Conservation (phyloP, 2,329 filamentous ascomycete species). For the Aspergillus sp. region DNA sequence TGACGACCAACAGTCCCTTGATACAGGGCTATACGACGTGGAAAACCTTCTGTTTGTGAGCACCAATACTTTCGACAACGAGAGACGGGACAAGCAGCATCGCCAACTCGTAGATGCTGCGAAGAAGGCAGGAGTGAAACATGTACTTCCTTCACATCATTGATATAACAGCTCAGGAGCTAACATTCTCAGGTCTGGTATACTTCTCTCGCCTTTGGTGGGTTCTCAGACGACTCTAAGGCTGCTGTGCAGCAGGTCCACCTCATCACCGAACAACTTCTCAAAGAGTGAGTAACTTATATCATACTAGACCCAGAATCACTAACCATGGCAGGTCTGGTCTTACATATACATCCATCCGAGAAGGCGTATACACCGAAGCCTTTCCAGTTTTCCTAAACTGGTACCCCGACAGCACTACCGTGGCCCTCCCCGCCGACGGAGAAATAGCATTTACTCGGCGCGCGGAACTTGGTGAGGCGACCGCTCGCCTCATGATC, state of each 20-base stretch:
- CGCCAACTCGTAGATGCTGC: slow-evolving; percentile 59
- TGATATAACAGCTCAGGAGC: neutral
- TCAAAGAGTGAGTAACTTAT: slow-evolving; percentile 40
- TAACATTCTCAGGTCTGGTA: slow-evolving; percentile 53
- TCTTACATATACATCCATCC: slow-evolving; percentile 58
- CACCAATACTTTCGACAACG: slow-evolving; percentile 54
- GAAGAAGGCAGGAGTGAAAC: slow-evolving; percentile 54
- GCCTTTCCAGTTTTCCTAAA: slow-evolving; percentile 63
- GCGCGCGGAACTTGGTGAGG: slow-evolving; percentile 60
- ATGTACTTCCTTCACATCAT: slow-evolving; percentile 41
- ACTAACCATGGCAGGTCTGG: slow-evolving; percentile 33
- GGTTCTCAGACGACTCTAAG: slow-evolving; percentile 42
- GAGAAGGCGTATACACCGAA: slow-evolving; percentile 64
- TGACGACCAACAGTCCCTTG: slow-evolving; percentile 52
- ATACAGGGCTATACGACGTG: slow-evolving; percentile 55
- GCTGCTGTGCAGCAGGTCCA: slow-evolving; percentile 64
- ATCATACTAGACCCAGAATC: neutral
- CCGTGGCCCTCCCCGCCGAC: slow-evolving; percentile 42
- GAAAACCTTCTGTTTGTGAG: slow-evolving; percentile 63
- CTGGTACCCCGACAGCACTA: slow-evolving; percentile 42
- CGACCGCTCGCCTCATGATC: slow-evolving; percentile 56
- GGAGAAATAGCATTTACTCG: slow-evolving; percentile 56
- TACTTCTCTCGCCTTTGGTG: slow-evolving; percentile 63
- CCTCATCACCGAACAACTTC: slow-evolving; percentile 60
- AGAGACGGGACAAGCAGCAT: slow-evolving; percentile 54